Conservation (phyloP, 345 rosid species). For the Gossypium sturtianum region DNA sequence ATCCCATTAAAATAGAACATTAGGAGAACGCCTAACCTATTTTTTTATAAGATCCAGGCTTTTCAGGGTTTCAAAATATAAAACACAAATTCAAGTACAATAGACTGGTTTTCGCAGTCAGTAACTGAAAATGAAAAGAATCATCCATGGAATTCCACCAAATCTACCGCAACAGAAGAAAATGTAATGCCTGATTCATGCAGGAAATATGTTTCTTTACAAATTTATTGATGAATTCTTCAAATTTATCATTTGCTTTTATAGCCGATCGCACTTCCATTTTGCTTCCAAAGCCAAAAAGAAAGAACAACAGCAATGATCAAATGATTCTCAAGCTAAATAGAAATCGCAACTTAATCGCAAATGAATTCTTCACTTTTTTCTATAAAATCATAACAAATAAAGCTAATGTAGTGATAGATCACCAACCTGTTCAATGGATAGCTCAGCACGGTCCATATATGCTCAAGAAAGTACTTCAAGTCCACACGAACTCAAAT, state of each 20-base stretch:
- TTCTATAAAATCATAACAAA: not conserved
- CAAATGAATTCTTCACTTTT: not conserved
- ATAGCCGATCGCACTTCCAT: not conserved
- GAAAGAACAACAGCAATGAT: not conserved
- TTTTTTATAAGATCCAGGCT: not conserved
- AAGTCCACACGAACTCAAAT: slow-evolving; percentile 22
- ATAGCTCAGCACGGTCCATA: slow-evolving; percentile 79
- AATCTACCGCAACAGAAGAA: not conserved
- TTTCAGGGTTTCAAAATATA: not conserved
- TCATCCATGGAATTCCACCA: not conserved
- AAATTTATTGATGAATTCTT: not conserved
- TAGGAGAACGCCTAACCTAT: not conserved
- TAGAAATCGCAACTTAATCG: not conserved
- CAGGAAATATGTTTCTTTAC: not conserved
- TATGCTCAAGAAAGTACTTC: slow-evolving; percentile 25
- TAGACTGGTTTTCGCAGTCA: not conserved
- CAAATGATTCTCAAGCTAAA: not conserved
- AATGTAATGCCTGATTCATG: not conserved
- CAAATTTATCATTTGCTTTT: not conserved
- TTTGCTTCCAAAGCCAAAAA: not conserved
- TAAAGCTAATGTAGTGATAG: slow-evolving; percentile 11
- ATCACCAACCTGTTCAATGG: slow-evolving; percentile 64
- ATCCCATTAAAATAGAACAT: not conserved
- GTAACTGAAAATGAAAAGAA: not conserved
- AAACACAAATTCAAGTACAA: too few relatives aligned